Evolutionary conservation across 2,329 filamentous ascomycete genomes (phyloP).

Genomic region (Alternaria panax): DNA sequence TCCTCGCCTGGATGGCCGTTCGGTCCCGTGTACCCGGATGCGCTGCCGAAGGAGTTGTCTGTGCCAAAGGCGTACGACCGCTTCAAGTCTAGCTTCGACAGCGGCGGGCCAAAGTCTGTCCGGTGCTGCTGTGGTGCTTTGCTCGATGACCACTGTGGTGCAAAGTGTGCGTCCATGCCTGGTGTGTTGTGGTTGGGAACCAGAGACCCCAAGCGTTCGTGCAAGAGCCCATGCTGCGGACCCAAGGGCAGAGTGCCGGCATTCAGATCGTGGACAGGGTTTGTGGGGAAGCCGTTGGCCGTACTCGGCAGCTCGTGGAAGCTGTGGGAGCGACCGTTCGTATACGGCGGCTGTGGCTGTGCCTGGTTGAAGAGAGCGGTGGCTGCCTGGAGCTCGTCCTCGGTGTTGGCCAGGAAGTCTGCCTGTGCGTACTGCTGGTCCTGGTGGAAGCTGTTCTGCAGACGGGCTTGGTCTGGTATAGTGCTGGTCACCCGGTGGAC

Average conservation of each 20-base stretch:
- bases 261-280: conserved; percentile 10
- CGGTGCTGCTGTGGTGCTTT: conserved; percentile 29
- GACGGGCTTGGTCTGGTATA: conserved; percentile 43
- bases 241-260: conserved; percentile 22
- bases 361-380: conserved; percentile 44
- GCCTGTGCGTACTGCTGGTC: conserved; percentile 30
- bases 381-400: conserved; percentile 44
- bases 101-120: conserved; percentile 25
- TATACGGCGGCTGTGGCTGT: conserved; percentile 37
- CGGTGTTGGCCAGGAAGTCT: conserved; percentile 33
- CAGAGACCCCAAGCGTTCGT: conserved; percentile 41
- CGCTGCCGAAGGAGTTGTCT: conserved; percentile 46
- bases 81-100: conserved; percentile 32
- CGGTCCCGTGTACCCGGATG: conserved; percentile 34
- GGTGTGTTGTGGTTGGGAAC: conserved; percentile 39
- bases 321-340: conserved; percentile 29
- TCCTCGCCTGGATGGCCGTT: conserved; percentile 33
- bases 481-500: conserved; percentile 47
- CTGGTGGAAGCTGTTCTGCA: conserved; percentile 35
- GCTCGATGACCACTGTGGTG: conserved; percentile 35
- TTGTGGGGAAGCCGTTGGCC: conserved; percentile 3
- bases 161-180: conserved; percentile 40
- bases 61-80: conserved; percentile 47
- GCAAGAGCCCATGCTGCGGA: conserved; percentile 35
- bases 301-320: conserved; percentile 26